Conservation (phyloP, 176 grass and related monocot genomes). For the Themeda triandra region DNA sequence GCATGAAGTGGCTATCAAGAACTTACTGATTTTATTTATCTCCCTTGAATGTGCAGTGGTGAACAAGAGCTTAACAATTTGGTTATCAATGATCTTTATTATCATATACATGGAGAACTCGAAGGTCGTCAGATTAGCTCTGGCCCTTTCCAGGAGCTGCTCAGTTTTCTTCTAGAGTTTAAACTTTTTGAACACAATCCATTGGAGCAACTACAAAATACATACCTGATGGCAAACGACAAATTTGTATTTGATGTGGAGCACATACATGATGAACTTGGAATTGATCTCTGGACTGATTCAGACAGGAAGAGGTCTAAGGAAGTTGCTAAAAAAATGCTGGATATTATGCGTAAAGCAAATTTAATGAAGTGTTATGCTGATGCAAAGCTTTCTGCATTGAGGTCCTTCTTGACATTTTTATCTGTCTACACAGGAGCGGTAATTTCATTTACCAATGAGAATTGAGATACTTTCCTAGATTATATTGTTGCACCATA, state of each 20-base stretch:
- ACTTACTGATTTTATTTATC: not conserved
- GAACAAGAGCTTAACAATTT: slow-evolving; percentile 51
- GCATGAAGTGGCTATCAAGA: not conserved
- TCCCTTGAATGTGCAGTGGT: slow-evolving; percentile 34
- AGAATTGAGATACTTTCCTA: slow-evolving; percentile 29
- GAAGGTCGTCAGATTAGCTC: slow-evolving; percentile 72
- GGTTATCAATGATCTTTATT: slow-evolving; percentile 68
- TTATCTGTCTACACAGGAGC: slow-evolving; percentile 71
- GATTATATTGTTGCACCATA: not conserved
- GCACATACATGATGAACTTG: slow-evolving; percentile 53
- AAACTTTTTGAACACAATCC: slow-evolving; percentile 62
- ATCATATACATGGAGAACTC: slow-evolving; percentile 66
- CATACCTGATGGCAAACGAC: slow-evolving; percentile 14
- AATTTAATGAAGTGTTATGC: slow-evolving; percentile 56
- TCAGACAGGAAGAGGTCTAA: slow-evolving; percentile 56
- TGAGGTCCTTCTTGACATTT: slow-evolving; percentile 64
- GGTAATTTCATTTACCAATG: slow-evolving; percentile 47
- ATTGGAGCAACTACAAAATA: slow-evolving; percentile 19
- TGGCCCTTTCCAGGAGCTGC: slow-evolving; percentile 80
- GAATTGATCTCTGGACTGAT: slow-evolving; percentile 66
- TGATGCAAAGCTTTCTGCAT: slow-evolving; percentile 60
- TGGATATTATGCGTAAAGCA: slow-evolving; percentile 57
- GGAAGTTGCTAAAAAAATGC: slow-evolving; percentile 68
- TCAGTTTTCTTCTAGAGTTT: slow-evolving; percentile 64
- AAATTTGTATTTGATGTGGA: slow-evolving; percentile 56